Base-by-base conservation (phyloP, 257 asterid genomes). In the Prunella vulgaris region DNA sequence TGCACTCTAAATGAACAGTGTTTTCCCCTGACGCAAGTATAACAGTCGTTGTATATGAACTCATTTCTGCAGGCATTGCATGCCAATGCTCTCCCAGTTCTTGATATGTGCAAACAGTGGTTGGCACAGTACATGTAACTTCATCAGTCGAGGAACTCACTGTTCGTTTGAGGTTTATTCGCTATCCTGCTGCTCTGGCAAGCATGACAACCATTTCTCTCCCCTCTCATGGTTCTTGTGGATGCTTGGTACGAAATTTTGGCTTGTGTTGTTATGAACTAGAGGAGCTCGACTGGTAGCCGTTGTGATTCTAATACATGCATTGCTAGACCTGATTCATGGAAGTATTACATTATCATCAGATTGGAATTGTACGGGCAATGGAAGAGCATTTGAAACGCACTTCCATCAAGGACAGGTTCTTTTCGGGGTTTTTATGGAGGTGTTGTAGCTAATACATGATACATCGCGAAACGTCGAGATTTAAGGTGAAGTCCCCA, bases 31-130 rank as follows among this genome's bases (percentile, higher is more conserved):
- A 44, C 32, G 30, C 48, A 37, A 18, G 38, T 21, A 54, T 42
- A 12, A 68, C 60, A 4, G 6, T 58, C 25, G 53, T 49, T 64
- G 9, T 70, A 49, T 69, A 10, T 52, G 52, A 33, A 35, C 61
- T 63, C 62, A 53, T 69, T 68, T 76, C 37, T 74, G 85, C 90
- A 87, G 96, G 98, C 98, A 52, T 76, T 93, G 69, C 98, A 93
- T 85, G 96, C 98, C 69, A 93, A 88, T 77, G 96, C 98, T 65
- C 93, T 90, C 73, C 96, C 97, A 48, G 98, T 93, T 83, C 96
- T 93, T 66, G 98, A 93, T 73, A 88, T 93, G 98, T 90, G 98
- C 87, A 90, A 90, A 74, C 98, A 93, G 72, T 93, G 98, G 98
- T 74, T 93, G 82, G 88, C 96, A 44, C 96, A 90, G 77, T 93